Conservation (phyloP, 23 red algal genomes). For the Porphyridium purpureum region DNA sequence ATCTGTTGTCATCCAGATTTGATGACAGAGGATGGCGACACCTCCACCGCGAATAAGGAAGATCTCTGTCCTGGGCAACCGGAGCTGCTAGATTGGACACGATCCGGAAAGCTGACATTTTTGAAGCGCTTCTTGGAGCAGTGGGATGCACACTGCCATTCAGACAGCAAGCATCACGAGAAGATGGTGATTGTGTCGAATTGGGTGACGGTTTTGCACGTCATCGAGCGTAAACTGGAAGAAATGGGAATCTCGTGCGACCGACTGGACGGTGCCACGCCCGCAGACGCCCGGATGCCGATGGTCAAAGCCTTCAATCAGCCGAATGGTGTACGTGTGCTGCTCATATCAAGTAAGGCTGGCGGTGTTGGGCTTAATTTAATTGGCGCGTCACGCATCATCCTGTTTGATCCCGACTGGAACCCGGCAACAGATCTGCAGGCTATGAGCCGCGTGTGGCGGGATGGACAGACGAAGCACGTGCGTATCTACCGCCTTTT, state of each 20-base stretch:
- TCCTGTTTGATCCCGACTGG: conserved; percentile 96
- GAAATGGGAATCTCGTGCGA: conserved; percentile 23
- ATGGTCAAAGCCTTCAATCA: conserved; percentile 66
- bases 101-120: conserved; percentile 6
- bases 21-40: too few relatives aligned
- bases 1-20: conserved; percentile 83
- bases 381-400: conserved; percentile 85
- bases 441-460: conserved; percentile 79
- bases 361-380: conserved; percentile 88
- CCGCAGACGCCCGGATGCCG: conserved; percentile 30
- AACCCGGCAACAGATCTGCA: conserved; percentile 84
- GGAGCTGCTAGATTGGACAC: conserved; percentile 14
- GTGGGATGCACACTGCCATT: too few relatives aligned
- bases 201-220: conserved; percentile 40
- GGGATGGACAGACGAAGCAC: conserved; percentile 72
- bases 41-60: too few relatives aligned
- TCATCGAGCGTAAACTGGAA: conserved; percentile 26
- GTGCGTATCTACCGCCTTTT: conserved; percentile 77
- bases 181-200: conserved; percentile 48
- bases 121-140: conserved; percentile 3
- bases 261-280: conserved; percentile 75
- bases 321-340: conserved; percentile 19
- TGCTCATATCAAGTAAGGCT: conserved; percentile 68
- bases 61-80: not conserved
- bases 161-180: too few relatives aligned